phyloP scores from a whole-genome alignment of 2,329 filamentous ascomycete species.

The Penicillium sclerotigenum region DNA sequence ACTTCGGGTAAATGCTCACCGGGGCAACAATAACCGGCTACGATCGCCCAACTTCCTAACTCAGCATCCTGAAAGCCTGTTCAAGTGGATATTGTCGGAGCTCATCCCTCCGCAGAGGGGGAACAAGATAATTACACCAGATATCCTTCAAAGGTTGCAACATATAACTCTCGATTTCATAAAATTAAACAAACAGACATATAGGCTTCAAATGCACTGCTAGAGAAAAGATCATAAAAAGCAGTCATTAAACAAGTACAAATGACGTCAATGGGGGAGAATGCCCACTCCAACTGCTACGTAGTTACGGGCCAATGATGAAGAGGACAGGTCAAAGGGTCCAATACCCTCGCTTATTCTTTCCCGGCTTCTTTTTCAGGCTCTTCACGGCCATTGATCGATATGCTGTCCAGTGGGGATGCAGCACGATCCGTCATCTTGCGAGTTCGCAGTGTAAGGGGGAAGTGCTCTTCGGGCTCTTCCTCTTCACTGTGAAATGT shows the following conservation, averaged over 20 bases:
- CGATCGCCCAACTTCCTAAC: constrained; percentile 13
- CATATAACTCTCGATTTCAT: background rate
- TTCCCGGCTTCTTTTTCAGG: background rate
- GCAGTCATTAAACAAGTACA: constrained; percentile 15
- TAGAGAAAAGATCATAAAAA: constrained; percentile 2
- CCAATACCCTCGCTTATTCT: background rate
- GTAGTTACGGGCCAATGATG: background rate
- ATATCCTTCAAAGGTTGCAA: background rate
- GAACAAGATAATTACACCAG: background rate
- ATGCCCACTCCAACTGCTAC: background rate
- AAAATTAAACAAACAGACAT: background rate
- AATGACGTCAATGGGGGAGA: constrained; percentile 2
- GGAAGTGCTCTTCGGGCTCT: constrained; percentile 75
- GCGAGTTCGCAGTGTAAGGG: constrained; percentile 60
- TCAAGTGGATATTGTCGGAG: background rate
- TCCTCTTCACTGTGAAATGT: constrained; percentile 71
- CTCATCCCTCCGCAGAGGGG: background rate
- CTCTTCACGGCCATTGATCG: constrained; percentile 27
- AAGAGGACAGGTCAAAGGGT: background rate
- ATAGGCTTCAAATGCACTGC: constrained; percentile 23
- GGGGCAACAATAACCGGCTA: constrained; percentile 6
- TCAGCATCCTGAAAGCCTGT: constrained; percentile 1
- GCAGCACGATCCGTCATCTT: constrained; percentile 36
- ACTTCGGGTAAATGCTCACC: constrained; percentile 11
- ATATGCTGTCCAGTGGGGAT: constrained; percentile 38